Conservation (phyloP, 2,329 filamentous ascomycete species). For the Penicillium brevicompactum region DNA sequence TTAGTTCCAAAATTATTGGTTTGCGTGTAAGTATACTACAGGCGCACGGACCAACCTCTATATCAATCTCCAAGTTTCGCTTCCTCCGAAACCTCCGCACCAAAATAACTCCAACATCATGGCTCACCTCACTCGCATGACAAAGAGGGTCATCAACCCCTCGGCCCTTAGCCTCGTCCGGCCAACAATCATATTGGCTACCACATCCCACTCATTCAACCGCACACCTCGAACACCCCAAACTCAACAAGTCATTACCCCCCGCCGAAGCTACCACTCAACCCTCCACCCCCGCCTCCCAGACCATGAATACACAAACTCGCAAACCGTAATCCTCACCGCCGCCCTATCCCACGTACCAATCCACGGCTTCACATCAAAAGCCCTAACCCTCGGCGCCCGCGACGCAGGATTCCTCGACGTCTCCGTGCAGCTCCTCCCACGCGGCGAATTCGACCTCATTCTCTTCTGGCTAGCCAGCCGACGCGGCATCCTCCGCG, state of each 20-base stretch:
- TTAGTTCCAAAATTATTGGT: too few relatives aligned
- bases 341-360: constrained; percentile 80
- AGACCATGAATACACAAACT: constrained; percentile 62
- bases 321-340: constrained; percentile 75
- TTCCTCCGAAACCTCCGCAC: not conserved
- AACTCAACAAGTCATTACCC: constrained; percentile 1
- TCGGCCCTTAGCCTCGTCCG: not conserved
- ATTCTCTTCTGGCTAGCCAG: constrained; percentile 56
- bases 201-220: not conserved
- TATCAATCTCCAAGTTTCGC: constrained; percentile 7
- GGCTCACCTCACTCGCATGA: constrained; percentile 14
- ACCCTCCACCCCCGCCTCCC: constrained; percentile 64
- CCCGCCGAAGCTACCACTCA: constrained; percentile 66
- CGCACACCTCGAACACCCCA: not conserved
- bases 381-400: constrained; percentile 74
- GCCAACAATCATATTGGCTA: not conserved
- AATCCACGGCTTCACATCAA: constrained; percentile 75
- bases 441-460: constrained; percentile 77
- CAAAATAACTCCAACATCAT: constrained; percentile 5
- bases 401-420: constrained; percentile 84
- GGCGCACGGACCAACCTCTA: constrained; percentile 6
- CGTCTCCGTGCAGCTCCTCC: constrained; percentile 80
- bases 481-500: constrained; percentile 40
- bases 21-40: not conserved
- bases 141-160: constrained; percentile 1